phyloP scores from a whole-genome alignment of 495 filamentous ascomycete genomes.

The Aspergillus baeticus region DNA sequence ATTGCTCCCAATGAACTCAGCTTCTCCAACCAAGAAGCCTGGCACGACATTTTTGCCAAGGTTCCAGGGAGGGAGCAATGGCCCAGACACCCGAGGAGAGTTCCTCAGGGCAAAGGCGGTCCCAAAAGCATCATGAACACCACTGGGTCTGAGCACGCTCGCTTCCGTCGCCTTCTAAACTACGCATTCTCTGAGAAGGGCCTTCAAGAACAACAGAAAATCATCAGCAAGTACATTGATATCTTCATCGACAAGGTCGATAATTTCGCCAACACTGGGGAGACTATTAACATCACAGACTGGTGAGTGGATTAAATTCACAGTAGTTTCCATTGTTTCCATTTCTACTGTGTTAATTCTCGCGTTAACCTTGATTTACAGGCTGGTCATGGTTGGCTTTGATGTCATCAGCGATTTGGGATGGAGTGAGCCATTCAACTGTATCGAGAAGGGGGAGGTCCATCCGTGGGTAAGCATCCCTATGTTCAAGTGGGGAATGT shows the following conservation, averaged over 20 bases:
- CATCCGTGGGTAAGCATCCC: conserved; percentile 1
- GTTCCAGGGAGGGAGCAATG: conserved; percentile 1
- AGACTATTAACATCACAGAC: background rate
- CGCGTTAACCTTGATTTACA: background rate
- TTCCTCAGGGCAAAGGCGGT: background rate
- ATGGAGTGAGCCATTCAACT: conserved; percentile 7
- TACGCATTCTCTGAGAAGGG: conserved; percentile 7
- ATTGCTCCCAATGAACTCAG: conserved; percentile 5
- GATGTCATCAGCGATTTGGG: conserved; percentile 6
- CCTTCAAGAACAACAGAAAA: conserved; percentile 2
- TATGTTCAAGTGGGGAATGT: background rate
- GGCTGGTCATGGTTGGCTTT: conserved; percentile 4
- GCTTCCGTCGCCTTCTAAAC: background rate
- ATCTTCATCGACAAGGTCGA: conserved; percentile 5
- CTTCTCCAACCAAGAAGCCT: background rate
- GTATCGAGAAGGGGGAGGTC: background rate
- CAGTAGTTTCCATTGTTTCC: background rate
- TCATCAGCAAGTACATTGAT: conserved; percentile 4
- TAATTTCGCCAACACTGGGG: background rate
- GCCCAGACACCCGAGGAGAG: background rate
- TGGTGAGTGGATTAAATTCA: background rate
- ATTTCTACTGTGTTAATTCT: background rate
- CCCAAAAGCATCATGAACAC: conserved; percentile 9
- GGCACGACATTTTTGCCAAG: conserved; percentile 5
- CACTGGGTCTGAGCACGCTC: background rate